Base-by-base conservation (phyloP, 441 rosid species). In the Corymbia citriodora region DNA sequence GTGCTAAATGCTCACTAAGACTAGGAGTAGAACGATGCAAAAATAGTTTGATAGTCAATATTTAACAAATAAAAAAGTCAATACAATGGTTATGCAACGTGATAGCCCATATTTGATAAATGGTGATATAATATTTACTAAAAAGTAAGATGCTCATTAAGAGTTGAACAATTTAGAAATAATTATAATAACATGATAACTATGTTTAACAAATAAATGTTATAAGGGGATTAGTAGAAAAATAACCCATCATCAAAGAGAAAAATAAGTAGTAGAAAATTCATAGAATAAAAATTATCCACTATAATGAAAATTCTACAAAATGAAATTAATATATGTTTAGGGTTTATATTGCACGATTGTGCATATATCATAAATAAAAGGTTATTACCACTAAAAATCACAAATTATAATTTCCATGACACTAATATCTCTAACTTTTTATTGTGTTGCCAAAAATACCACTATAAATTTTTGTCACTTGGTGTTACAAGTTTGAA, bases 331-430 rank as follows among this genome's bases (percentile, higher is more conserved):
- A 40, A 40, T 40, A 40, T 40, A 4, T 0, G 19, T 65, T n/a
- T 65, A n/a, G 72, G n/a, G n/a, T n/a, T 65, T 65, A 9, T 29
- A n/a, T 65, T 15, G 3, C 36, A n/a, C 5, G 1, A 19, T 65
- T 63, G 31, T 12, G 18, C 18, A 63, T 29, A 29, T 7, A 63
- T 2, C 12, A 6, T 16, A 29, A 29, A 63, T 63, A 63, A 63
- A 61, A 61, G 15, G 31, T 61, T 63, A 29, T 27, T 63, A 29
- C 3, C 0, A 11, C 70, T 27, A 11, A 61, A 61, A 12, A 1
- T 16, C 27, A 0, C 3, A 0, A 61, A 29, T 8, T 1, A 27
- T 29, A 13, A 2, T 7, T n/a, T 27, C 8, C 27, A 0, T 27
- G 9, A 63, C 33, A 63, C 70, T 0, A 63, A 63, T 63, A 63